A percentile compares a stretch with the other conserved stretches of the same genome.
phyloP scores from a whole-genome alignment of 2,329 filamentous ascomycete species.

The Scleromitrula shiraiana region DNA sequence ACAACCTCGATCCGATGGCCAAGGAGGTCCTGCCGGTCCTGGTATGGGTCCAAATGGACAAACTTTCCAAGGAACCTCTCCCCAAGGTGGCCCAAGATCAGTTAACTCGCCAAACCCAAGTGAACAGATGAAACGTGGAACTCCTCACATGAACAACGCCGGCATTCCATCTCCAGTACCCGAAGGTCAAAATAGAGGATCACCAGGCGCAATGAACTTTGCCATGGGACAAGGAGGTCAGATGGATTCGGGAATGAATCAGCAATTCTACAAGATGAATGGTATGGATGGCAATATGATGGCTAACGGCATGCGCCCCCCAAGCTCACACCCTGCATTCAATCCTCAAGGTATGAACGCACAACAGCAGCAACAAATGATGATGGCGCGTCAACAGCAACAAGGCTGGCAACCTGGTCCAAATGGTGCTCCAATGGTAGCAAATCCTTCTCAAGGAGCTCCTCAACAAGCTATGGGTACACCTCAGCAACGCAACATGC shows the following conservation, averaged over 20 bases:
- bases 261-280: constrained; percentile 49
- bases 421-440: constrained; percentile 36
- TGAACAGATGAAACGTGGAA: constrained; percentile 73
- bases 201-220: constrained; percentile 57
- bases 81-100: constrained; percentile 54
- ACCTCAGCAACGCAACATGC: constrained; percentile 65
- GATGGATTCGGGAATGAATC: constrained; percentile 54
- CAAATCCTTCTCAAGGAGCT: constrained; percentile 35
- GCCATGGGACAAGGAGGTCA: constrained; percentile 42
- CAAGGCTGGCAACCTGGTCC: constrained; percentile 28
- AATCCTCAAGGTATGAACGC: constrained; percentile 48
- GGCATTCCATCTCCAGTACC: constrained; percentile 65
- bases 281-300: constrained; percentile 50
- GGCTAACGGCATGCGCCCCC: constrained; percentile 59
- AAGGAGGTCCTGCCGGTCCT: constrained; percentile 38
- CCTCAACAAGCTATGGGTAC: constrained; percentile 42
- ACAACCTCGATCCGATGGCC: constrained; percentile 39
- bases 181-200: constrained; percentile 61
- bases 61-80: constrained; percentile 61
- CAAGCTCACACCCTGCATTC: constrained; percentile 56
- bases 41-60: constrained; percentile 49
- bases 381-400: constrained; percentile 43
- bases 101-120: constrained; percentile 69
- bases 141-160: constrained; percentile 62
- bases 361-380: constrained; percentile 42